Evolutionary conservation across 345 rosid species (phyloP).

Genomic region (Euphorbia peplus): DNA sequence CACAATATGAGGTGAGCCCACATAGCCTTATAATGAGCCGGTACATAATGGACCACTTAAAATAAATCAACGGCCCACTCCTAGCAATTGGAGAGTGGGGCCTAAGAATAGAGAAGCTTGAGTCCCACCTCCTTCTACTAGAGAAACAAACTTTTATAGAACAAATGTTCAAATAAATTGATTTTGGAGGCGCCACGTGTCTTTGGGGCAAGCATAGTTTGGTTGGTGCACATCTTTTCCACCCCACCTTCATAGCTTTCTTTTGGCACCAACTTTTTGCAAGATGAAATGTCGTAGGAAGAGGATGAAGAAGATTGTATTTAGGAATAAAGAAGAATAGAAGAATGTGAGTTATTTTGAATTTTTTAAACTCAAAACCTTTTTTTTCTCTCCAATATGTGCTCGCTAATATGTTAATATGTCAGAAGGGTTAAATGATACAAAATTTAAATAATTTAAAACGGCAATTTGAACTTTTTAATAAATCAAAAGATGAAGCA

Average conservation of each 20-base stretch:
- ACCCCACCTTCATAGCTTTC: slow-evolving; percentile 2
- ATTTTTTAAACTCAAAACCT: too few relatives aligned
- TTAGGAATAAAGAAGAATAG: too few relatives aligned
- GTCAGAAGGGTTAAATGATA: too few relatives aligned
- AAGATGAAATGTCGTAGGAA: neutral
- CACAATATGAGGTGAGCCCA: slow-evolving; percentile 3
- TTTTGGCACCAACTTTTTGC: neutral
- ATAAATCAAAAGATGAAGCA: too few relatives aligned
- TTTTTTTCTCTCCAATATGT: too few relatives aligned
- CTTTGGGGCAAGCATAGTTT: neutral
- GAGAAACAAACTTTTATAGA: neutral
- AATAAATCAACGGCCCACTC: neutral
- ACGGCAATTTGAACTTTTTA: too few relatives aligned
- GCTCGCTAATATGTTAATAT: too few relatives aligned
- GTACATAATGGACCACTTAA: neutral
- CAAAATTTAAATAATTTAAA: too few relatives aligned
- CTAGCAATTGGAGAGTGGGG: neutral
- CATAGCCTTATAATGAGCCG: neutral
- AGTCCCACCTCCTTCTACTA: neutral
- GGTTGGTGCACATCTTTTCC: neutral
- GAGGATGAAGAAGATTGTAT: too few relatives aligned
- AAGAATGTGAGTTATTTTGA: too few relatives aligned
- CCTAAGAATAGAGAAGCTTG: neutral
- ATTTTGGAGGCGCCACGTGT: neutral
- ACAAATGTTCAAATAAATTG: neutral